These are phyloP conservation scores for Withania somnifera DNA, from an alignment of 305 asterid genomes.

Conservation along the genomic window DNA sequence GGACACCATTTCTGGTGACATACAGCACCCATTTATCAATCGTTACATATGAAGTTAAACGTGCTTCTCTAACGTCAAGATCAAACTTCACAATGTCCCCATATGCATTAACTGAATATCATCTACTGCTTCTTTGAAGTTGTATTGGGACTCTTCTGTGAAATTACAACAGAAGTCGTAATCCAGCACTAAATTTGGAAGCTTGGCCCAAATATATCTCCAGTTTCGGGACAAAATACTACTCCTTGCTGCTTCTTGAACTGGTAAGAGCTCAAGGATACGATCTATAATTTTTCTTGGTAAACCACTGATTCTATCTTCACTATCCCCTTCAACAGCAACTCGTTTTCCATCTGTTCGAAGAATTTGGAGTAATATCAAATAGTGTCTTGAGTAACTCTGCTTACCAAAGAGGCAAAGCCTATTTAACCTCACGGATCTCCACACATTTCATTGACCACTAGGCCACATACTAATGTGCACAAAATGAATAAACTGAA, in stretches of 20 bases:
- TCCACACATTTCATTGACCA: too few relatives aligned
- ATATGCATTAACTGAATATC: slow-evolving; percentile 10
- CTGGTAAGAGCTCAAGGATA: too few relatives aligned
- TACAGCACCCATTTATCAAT: slow-evolving; percentile 6
- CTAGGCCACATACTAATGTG: not conserved
- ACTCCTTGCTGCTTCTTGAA: too few relatives aligned
- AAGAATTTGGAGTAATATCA: not conserved
- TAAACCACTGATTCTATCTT: slow-evolving; percentile 25
- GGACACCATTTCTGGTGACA: not conserved
- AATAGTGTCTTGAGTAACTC: too few relatives aligned
- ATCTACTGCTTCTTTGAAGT: slow-evolving; percentile 21
- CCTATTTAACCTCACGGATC: not conserved
- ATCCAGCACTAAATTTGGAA: slow-evolving; percentile 28
- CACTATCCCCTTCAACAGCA: not conserved
- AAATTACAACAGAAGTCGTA: slow-evolving; percentile 24
- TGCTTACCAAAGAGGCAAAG: too few relatives aligned
- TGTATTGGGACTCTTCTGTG: slow-evolving; percentile 15
- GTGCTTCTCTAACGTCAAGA: not conserved
- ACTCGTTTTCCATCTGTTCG: not conserved
- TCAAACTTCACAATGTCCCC: not conserved
- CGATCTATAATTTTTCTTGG: slow-evolving; percentile 17
- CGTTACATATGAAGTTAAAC: not conserved
- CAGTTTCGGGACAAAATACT: too few relatives aligned
- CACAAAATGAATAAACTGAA: not conserved
- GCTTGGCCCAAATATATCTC: too few relatives aligned